A percentile compares a stretch with the other conserved stretches of the same genome.
phyloP scores from a whole-genome alignment of 495 filamentous ascomycete species.

The Daldinia vernicosa region DNA sequence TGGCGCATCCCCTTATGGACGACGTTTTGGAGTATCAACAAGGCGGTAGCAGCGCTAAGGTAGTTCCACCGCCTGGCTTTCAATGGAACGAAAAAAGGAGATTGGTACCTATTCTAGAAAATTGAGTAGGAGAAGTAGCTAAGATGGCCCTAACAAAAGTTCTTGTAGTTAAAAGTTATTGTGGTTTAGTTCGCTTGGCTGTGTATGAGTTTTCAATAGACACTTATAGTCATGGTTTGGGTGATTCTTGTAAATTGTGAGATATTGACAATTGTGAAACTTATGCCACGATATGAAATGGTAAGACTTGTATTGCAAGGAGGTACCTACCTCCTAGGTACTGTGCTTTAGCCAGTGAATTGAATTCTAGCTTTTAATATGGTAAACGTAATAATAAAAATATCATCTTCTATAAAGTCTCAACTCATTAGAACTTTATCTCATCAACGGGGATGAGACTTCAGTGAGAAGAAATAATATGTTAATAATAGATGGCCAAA shows the following conservation, averaged over 20 bases:
- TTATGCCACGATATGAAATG: no score
- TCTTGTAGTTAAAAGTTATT: not conserved
- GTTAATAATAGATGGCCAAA: not conserved
- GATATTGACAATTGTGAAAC: no score
- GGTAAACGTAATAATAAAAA: no score
- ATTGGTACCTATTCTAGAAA: conserved; percentile 14
- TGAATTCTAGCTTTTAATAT: not conserved
- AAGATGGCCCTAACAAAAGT: not conserved
- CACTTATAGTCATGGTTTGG: no score
- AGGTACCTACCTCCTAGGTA: no score
- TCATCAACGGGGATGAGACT: not conserved
- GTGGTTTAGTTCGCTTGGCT: no score
- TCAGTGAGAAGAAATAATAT: not conserved
- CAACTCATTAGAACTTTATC: no score
- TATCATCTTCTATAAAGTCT: no score
- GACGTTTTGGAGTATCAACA: conserved; percentile 30
- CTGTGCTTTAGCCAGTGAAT: no score
- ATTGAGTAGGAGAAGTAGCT: not conserved
- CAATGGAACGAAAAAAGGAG: conserved; percentile 18
- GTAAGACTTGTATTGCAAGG: no score
- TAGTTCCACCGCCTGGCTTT: conserved; percentile 25
- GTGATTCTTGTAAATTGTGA: not conserved
- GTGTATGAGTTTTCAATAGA: no score
- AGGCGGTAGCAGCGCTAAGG: conserved; percentile 6
- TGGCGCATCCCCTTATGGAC: conserved; percentile 29